Evolutionary conservation across 352 stramenopile genomes (phyloP), one percentile per base, ranked within the genome.

Genomic region (Phytophthora tubulina): DNA sequence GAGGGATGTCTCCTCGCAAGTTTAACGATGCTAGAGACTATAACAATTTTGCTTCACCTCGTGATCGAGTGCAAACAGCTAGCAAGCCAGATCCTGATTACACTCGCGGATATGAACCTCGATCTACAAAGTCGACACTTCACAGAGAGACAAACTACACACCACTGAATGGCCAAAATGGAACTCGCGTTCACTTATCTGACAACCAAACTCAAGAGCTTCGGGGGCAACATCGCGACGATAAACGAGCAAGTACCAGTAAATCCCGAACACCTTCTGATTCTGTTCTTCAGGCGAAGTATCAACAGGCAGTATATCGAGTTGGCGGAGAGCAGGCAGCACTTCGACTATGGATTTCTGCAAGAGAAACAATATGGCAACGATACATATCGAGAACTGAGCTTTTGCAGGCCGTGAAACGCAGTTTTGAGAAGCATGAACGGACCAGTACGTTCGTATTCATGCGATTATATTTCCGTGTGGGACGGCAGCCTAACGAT

Each of bases 391-490:
- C 79, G 54, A 80, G 80, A 32, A 89, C 80, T 3, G 81, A 88
- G 35, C 53, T 89, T 3, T 42, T 90, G 30, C 80, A 89, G 64
- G 54, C 72, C 6, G 65, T 90, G 35, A 84, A 84, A 21, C 76
- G 81, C 49, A 88, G 74, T 60, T 90, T 91, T 53, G 81, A 90
- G 60, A 88, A 86, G 42, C 81, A 81, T 36, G 83, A 89, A 27
- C 63, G 58, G 13, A 62, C 78, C 44, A 88, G 79, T 87, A 62
- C 45, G 76, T 66, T 53, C 31, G 30, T 44, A 39, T 44, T 46
- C 6, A 11, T 15, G 15, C 36, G 30, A 36, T 3, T 14, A 13
- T 4, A 21, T 51, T 62, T 50, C 5, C 3, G 49, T 38, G 42
- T 48, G 35, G 6, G 27, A 53, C 55, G 4, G 46, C 36, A 53